Conservation (phyloP, 2,329 filamentous ascomycete genomes). For the Penicillium digitatum region DNA sequence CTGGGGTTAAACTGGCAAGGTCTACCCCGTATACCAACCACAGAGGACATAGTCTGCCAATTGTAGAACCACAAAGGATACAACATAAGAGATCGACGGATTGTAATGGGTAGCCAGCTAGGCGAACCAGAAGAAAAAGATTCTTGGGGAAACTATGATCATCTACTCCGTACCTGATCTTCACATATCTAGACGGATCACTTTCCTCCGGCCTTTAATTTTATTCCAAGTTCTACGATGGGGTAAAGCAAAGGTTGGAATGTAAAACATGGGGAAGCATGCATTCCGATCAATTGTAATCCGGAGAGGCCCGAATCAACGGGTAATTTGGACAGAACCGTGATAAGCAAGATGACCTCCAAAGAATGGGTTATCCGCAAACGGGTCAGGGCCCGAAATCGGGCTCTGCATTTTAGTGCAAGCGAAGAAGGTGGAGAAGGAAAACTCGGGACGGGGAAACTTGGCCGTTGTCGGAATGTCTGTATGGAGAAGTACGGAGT, state of each 20-base stretch:
- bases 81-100: background rate
- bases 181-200: slow-evolving; percentile 13
- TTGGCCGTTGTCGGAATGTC: slow-evolving; percentile 35
- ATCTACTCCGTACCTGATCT: slow-evolving; percentile 7
- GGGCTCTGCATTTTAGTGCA: slow-evolving; percentile 17
- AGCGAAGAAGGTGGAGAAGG: slow-evolving; percentile 9
- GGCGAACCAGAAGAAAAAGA: slow-evolving; percentile 15
- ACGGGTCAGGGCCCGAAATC: slow-evolving; percentile 28
- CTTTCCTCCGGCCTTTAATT: slow-evolving; percentile 1
- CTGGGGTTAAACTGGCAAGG: background rate
- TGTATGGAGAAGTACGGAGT: background rate
- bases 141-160: slow-evolving; percentile 14
- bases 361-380: slow-evolving; percentile 15
- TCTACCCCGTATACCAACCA: too few species aligned
- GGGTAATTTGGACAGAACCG: slow-evolving; percentile 3
- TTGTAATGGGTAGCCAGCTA: background rate
- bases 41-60: too few species aligned
- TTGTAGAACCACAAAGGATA: too few species aligned
- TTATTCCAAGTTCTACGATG: background rate
- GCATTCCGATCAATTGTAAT: background rate
- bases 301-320: too few species aligned
- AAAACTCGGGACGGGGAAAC: slow-evolving; percentile 20
- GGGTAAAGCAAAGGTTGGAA: background rate
- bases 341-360: slow-evolving; percentile 28
- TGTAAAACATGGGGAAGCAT: background rate